Base-by-base conservation (phyloP, 345 rosid species). In the Hirschfeldia incana region DNA sequence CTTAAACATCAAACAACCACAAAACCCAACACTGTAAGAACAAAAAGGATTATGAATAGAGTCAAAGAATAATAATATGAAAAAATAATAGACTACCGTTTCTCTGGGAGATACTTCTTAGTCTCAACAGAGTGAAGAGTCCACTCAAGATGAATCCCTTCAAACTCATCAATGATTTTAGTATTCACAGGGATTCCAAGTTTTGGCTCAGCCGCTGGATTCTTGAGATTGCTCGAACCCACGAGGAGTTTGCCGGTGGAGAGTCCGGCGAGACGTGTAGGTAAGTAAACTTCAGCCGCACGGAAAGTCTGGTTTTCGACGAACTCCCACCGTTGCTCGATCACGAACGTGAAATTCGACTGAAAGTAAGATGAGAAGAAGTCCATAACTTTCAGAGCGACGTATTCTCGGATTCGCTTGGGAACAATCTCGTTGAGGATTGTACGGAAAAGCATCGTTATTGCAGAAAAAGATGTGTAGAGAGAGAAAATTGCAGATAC, bases 101-200 rank as follows among this genome's bases (percentile, higher is more conserved):
- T 80, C 64, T 80, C 83, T 0, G 83, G 83, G 6, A 74, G 79
- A 74, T 80, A 77, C 64, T 81, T 77, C 68, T 81, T 81, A 5
- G 78, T 72, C 4, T 81, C 84, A 68, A 81, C 78, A 46, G 78
- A 77, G 66, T 77, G 84, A 5, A 81, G 78, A 68, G 67, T 77
- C 84, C 84, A 81, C 55, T 77, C 81, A 4, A 81, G 70, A 60
- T 72, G 75, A 68, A 81, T 81, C 44, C 81, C 84, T 67, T 81
- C 62, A 39, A 65, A 81, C 32, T 62, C 75, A 62, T 81, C 84
- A 2, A 81, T 53, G 67, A 81, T 81, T 21, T 76, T 81, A 1
- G 81, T 77, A 37, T 81, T 78, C 0, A 81, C 78, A 7, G 81
- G 84, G 42, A 81, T 81, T 1, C 84, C 80, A 1, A 76, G 71